Base-by-base conservation (phyloP, 169 alveolate genomes). In the Cryptosporidium bovis region DNA sequence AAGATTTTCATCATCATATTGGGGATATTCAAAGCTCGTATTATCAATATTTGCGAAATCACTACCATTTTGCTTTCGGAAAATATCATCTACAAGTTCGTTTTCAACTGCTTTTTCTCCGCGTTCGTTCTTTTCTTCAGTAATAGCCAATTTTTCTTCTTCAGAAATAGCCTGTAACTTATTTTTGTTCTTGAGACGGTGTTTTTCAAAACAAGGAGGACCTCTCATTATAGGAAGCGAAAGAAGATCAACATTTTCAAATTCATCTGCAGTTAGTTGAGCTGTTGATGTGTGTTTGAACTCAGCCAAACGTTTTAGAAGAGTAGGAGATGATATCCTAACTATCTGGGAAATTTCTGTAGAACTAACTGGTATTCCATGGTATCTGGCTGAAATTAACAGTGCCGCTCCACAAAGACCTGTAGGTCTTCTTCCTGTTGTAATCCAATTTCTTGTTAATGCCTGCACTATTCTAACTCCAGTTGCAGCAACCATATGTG, bases 331-430 rank as follows among this genome's bases (percentile, higher is more conserved):
- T 46, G 99, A 96, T 27, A 97, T 98, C 51, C 98, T 91, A 1
- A 97, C 99, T 2, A 96, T 97, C 40, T 95, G 94, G 15, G 98
- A 96, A 29, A 97, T 96, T 24, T 95, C 94, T 71, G 93, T 93
- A 2, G 97, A 95, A 53, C 95, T 89, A 55, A 95, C 93, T 46
- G 93, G 84, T 84, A 90, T 53, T 31, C 98, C 99, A 90, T 98
- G 99, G 85, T 95, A 95, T 64, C 99, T 93, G 0, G 99, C 98
- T 0, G 99, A 95, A n/a, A 98, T 97, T 62, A 98, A 93, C 69
- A 98, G 92, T 18, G 99, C 99, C 1, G 99, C 99, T n/a, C 99
- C 99, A 91, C 99, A 97, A 40, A 98, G 94, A 24, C 99, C 99
- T 34, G 97, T 94, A 1, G 99, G 99, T 82, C 99, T 94, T 83